Evolutionary conservation across 495 filamentous ascomycete genomes (phyloP).

Genomic region (Lophium mytilinum): DNA sequence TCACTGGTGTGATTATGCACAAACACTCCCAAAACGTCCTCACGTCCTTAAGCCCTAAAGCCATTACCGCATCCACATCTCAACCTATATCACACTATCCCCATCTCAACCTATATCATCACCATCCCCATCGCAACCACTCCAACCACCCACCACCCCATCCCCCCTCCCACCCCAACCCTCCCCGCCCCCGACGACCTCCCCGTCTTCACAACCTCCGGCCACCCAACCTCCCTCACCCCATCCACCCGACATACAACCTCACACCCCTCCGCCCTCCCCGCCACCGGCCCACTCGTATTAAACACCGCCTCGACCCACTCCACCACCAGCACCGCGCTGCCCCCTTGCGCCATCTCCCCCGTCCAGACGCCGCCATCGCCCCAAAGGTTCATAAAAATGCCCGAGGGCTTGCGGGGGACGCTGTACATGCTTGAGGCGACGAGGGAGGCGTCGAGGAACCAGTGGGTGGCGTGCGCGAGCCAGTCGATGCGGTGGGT

Average conservation of each 20-base stretch:
- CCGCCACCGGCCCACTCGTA: slow-evolving; percentile 30
- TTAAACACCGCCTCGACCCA: slow-evolving; percentile 72
- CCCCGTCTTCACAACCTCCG: slow-evolving; percentile 14
- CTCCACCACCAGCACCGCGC: slow-evolving; percentile 60
- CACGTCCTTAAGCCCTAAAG: no score
- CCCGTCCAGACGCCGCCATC: slow-evolving; percentile 68
- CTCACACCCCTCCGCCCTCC: slow-evolving; percentile 13
- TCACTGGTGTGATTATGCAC: no score
- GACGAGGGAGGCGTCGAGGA: slow-evolving; percentile 49
- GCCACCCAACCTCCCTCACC: slow-evolving; percentile 16
- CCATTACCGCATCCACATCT: no score
- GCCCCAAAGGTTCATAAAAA: slow-evolving; percentile 70
- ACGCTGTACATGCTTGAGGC: slow-evolving; percentile 55
- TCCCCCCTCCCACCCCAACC: slow-evolving; percentile 13
- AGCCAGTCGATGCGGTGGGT: slow-evolving; percentile 68
- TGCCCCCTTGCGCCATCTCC: slow-evolving; percentile 52
- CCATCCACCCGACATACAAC: slow-evolving; percentile 23
- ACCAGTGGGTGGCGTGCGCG: slow-evolving; percentile 55
- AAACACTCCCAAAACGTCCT: no score
- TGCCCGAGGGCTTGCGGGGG: slow-evolving; percentile 48
- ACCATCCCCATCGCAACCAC: neutral
- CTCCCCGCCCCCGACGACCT: slow-evolving; percentile 20
- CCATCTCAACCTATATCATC: no score
- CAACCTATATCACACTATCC: no score
- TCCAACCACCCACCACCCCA: slow-evolving; percentile 5